Conservation (phyloP, 106 monocot species). For the Phalaenopsis aphrodite region DNA sequence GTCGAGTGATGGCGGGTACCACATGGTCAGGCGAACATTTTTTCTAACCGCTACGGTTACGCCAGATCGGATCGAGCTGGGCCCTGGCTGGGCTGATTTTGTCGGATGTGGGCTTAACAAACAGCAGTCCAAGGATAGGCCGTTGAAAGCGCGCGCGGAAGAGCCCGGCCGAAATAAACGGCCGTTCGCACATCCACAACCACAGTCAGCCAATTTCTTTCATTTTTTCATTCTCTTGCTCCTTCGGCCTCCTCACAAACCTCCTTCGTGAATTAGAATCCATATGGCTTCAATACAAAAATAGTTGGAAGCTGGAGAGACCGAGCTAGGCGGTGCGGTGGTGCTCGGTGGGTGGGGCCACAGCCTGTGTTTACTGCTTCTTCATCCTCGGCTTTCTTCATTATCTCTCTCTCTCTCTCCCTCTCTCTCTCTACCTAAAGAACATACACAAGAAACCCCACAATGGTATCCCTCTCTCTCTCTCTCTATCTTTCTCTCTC, state of each 20-base stretch:
- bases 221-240: neutral
- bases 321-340: too few relatives aligned
- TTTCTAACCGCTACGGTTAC: neutral
- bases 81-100: too few relatives aligned
- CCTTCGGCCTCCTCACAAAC: neutral
- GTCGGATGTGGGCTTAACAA: neutral
- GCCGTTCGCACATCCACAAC: too few relatives aligned
- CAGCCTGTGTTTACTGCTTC: neutral
- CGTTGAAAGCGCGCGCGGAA: neutral
- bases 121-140: neutral
- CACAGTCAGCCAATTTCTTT: neutral
- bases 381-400: neutral
- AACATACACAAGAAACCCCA: too few relatives aligned
- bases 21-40: neutral
- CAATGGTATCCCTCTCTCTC: too few relatives aligned
- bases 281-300: too few relatives aligned
- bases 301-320: too few relatives aligned
- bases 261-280: neutral
- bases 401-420: neutral
- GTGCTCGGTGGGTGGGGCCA: too few relatives aligned
- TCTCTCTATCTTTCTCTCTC: too few relatives aligned
- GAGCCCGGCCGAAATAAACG: too few relatives aligned
- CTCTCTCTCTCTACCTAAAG: neutral
- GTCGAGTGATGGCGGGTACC: neutral
- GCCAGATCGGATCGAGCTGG: neutral